Percentiles rank a stretch among this genome's conserved stretches.
These are phyloP conservation scores for Kwoniella sp. DNA, from an alignment of 768 basidiomycete species.

Conservation along the genomic window DNA sequence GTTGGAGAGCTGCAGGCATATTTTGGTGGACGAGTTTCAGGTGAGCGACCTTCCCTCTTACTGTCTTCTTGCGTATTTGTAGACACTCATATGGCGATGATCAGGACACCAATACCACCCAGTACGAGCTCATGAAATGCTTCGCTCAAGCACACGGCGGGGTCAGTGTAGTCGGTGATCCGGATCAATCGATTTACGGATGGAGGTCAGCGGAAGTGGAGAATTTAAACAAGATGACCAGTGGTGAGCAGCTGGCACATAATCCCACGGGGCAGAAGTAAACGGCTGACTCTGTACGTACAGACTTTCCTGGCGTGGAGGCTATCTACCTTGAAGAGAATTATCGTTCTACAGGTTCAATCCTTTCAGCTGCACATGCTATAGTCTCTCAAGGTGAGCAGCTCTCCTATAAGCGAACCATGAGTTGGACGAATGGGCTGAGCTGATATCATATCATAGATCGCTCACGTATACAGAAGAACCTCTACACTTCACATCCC, in stretches of 20 bases:
- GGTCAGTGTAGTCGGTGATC: slow-evolving; percentile 83
- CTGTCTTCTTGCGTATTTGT: neutral
- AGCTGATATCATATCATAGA: slow-evolving; percentile 59
- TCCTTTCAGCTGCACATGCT: slow-evolving; percentile 71
- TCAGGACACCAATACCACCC: slow-evolving; percentile 78
- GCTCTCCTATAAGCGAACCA: neutral
- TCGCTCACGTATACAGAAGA: slow-evolving; percentile 72
- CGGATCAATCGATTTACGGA: slow-evolving; percentile 88
- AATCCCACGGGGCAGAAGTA: neutral
- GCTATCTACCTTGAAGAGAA: slow-evolving; percentile 82
- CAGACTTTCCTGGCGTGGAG: slow-evolving; percentile 67
- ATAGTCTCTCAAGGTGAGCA: slow-evolving; percentile 76
- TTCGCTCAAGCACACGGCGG: slow-evolving; percentile 63
- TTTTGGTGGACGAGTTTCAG: slow-evolving; percentile 81
- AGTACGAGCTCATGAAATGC: slow-evolving; percentile 75
- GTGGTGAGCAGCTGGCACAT: slow-evolving; percentile 57
- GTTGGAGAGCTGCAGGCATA: slow-evolving; percentile 66
- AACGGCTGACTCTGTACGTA: neutral
- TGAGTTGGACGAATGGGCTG: neutral
- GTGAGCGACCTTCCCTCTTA: slow-evolving; percentile 47
- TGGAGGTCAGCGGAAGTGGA: slow-evolving; percentile 79
- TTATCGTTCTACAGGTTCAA: slow-evolving; percentile 79
- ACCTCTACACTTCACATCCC: slow-evolving; percentile 70
- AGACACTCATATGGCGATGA: too few species aligned
- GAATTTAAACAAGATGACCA: slow-evolving; percentile 72